These are phyloP conservation scores for Trichoderma semiorbis DNA, from an alignment of 2,329 filamentous ascomycete species.

Conservation along the genomic window DNA sequence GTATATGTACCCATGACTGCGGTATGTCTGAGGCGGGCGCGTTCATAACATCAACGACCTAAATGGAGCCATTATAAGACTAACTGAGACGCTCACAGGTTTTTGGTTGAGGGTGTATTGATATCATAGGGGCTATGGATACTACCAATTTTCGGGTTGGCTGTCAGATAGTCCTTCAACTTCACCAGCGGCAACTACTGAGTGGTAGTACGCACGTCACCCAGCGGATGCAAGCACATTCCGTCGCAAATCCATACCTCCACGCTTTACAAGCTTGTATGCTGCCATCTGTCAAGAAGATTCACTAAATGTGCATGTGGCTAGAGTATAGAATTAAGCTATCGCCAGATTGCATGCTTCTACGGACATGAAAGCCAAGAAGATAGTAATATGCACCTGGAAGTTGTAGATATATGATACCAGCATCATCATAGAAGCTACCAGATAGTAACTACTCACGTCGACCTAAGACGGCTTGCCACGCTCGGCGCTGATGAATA, in stretches of 20 bases:
- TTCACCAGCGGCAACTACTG: neutral
- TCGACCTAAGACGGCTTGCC: neutral
- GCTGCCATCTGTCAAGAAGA: neutral
- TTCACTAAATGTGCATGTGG: neutral
- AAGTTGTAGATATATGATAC: neutral
- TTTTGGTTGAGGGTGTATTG: neutral
- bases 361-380: neutral
- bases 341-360: rapidly evolving
- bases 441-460: neutral
- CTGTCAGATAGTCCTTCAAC: neutral
- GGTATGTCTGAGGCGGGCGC: neutral
- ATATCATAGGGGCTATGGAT: neutral
- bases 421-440: neutral
- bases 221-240: neutral
- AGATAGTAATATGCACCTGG: neutral
- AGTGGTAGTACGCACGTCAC: neutral
- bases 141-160: neutral
- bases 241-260: neutral
- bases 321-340: neutral
- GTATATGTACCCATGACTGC: neutral
- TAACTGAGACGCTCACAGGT: neutral
- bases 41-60: neutral
- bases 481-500: neutral
- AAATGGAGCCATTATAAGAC: neutral
- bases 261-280: neutral